These are phyloP conservation scores for Apiospora saccharicola DNA, from an alignment of 2,329 filamentous ascomycete species.

Conservation along the genomic window DNA sequence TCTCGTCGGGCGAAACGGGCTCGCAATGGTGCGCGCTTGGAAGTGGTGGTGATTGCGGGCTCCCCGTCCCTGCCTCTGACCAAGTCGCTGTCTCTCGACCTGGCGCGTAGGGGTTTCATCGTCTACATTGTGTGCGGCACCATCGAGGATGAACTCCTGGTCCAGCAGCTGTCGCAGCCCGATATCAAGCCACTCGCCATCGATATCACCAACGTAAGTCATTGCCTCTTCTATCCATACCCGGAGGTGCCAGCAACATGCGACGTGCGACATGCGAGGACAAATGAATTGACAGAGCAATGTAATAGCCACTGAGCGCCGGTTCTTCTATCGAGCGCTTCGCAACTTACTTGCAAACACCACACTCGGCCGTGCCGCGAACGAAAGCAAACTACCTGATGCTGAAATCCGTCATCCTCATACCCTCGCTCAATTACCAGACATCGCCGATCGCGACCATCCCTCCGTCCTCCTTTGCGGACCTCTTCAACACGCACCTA, in stretches of 20 bases:
- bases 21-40: conserved; percentile 82
- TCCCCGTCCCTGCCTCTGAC: conserved; percentile 85
- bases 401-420: conserved; percentile 81
- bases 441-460: conserved; percentile 87
- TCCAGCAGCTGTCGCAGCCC: conserved; percentile 77
- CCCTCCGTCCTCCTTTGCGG: conserved; percentile 82
- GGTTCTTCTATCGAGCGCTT: conserved; percentile 76
- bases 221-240: background rate
- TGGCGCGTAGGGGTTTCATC: conserved; percentile 91
- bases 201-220: conserved; percentile 79
- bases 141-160: conserved; percentile 82
- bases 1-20: conserved; percentile 79
- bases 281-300: conserved; percentile 31
- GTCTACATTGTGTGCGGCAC: conserved; percentile 89
- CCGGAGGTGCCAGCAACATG: background rate
- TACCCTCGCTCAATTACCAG: conserved; percentile 82
- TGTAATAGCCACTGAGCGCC: conserved; percentile 68
- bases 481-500: conserved; percentile 91
- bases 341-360: conserved; percentile 72
- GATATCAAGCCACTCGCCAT: conserved; percentile 85
- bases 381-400: conserved; percentile 78
- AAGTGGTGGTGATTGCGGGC: conserved; percentile 90
- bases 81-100: conserved; percentile 80
- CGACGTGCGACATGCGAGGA: background rate
- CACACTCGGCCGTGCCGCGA: conserved; percentile 78